Conservation (phyloP, 2,329 filamentous ascomycete species). For the Monosporascus ibericus region DNA sequence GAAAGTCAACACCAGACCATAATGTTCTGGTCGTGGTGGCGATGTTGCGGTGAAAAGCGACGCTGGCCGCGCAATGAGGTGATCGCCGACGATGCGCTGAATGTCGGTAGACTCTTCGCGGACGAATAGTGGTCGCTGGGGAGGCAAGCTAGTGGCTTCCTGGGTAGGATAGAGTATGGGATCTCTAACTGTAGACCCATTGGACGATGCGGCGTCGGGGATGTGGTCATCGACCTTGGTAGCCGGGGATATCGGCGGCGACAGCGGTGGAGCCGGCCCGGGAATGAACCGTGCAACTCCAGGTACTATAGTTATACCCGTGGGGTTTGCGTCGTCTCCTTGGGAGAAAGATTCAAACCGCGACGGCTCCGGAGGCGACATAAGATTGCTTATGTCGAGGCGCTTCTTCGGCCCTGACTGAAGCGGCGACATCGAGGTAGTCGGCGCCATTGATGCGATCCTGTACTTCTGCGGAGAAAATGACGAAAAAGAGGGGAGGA, state of each 20-base stretch:
- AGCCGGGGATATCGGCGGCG: conserved; percentile 53
- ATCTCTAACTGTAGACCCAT: conserved; percentile 37
- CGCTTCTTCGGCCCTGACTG: conserved; percentile 30
- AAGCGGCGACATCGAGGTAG: conserved; percentile 6
- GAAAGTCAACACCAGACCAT: conserved; percentile 47
- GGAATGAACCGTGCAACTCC: conserved; percentile 26
- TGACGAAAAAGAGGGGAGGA: neutral
- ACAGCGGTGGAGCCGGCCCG: conserved; percentile 40
- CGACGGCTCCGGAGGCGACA: conserved; percentile 56
- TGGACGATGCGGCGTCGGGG: conserved; percentile 19
- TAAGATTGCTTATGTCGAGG: conserved; percentile 47
- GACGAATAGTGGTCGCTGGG: conserved; percentile 45
- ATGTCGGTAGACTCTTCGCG: conserved; percentile 34
- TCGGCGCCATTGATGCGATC: conserved; percentile 10
- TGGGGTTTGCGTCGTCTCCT: conserved; percentile 16
- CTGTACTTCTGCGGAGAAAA: no score
- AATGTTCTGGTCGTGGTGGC: conserved; percentile 47
- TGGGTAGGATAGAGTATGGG: conserved; percentile 52
- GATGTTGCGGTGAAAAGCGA: conserved; percentile 35
- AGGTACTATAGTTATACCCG: conserved; percentile 15
- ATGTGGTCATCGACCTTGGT: conserved; percentile 31
- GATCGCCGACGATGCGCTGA: conserved; percentile 43
- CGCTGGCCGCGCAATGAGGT: conserved; percentile 39
- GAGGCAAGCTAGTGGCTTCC: conserved; percentile 34
- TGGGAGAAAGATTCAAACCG: conserved; percentile 47